Evolutionary conservation across 2,329 filamentous ascomycete species (phyloP).

Genomic region (Cytospora chrysosperma): DNA sequence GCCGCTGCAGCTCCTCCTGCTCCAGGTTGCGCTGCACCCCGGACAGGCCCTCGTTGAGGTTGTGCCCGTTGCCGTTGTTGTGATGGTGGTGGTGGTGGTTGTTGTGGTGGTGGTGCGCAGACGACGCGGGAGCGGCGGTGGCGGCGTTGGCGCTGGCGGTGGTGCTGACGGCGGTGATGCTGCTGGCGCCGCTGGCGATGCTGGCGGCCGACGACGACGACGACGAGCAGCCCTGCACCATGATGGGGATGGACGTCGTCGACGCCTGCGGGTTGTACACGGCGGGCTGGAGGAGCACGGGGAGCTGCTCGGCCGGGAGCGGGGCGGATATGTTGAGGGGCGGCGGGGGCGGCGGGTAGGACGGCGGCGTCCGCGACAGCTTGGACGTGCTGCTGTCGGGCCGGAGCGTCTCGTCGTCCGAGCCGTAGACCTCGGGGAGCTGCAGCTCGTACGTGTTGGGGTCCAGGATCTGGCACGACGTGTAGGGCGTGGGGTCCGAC

Average conservation of each 20-base stretch:
- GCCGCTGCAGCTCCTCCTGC: slow-evolving; percentile 54
- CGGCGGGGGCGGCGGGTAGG: slow-evolving; percentile 13
- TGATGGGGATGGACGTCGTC: slow-evolving; percentile 19
- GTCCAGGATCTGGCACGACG: slow-evolving; percentile 13
- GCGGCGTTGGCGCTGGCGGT: no score
- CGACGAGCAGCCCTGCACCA: slow-evolving; percentile 23
- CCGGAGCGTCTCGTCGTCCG: slow-evolving; percentile 29
- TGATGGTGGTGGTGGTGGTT: background rate
- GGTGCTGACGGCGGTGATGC: slow-evolving; percentile 2
- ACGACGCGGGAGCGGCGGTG: no score
- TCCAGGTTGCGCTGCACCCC: slow-evolving; percentile 58
- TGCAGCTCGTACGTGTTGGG: slow-evolving; percentile 25
- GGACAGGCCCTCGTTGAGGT: slow-evolving; percentile 48
- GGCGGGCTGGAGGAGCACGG: slow-evolving; percentile 54
- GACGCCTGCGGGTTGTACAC: slow-evolving; percentile 49
- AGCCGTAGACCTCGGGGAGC: slow-evolving; percentile 30
- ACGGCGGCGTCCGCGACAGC: slow-evolving; percentile 16
- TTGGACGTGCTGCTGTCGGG: slow-evolving; percentile 13
- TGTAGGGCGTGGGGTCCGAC: slow-evolving; percentile 21
- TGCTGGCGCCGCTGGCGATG: slow-evolving; percentile 14
- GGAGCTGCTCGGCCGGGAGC: slow-evolving; percentile 47
- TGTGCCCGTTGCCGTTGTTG: slow-evolving; percentile 21
- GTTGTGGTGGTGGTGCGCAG: background rate
- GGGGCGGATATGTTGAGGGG: slow-evolving; percentile 48
- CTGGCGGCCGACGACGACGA: slow-evolving; percentile 15